Conservation (phyloP, 371 early-diverging fungal species). For the Haplosporangium sp. region DNA sequence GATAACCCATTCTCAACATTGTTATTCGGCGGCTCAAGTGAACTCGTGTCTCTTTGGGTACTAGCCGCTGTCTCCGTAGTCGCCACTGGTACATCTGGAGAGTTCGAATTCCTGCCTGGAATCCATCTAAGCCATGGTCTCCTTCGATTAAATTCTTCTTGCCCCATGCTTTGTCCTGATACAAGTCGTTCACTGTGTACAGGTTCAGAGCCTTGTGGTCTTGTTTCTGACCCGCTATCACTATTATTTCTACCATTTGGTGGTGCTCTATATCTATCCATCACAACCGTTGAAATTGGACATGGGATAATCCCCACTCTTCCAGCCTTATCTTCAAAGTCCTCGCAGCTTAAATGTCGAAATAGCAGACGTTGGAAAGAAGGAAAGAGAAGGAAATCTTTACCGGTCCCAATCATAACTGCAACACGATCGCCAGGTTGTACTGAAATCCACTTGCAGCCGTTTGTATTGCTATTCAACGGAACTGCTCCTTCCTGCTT, state of each 20-base stretch:
- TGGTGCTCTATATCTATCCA: constrained; percentile 9
- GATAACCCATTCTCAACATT: no score
- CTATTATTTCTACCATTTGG: neutral
- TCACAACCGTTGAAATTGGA: constrained; percentile 13
- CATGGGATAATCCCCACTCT: constrained; percentile 23
- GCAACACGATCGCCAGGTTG: constrained; percentile 39
- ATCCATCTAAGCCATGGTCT: neutral
- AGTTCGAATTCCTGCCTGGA: neutral
- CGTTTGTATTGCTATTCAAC: constrained; percentile 19
- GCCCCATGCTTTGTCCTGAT: neutral
- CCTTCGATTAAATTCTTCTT: neutral
- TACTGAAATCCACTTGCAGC: constrained; percentile 44
- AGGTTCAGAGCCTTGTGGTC: neutral
- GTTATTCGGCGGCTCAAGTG: neutral
- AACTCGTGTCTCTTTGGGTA: neutral
- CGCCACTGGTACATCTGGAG: neutral
- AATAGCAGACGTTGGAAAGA: constrained; percentile 45
- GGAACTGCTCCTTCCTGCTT: neutral
- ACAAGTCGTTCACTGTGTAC: neutral
- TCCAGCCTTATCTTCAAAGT: constrained; percentile 42
- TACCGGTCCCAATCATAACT: constrained; percentile 53
- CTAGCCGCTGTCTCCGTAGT: neutral
- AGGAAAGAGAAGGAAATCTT: constrained; percentile 51
- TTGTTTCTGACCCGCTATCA: neutral
- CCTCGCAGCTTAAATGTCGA: constrained; percentile 48